Base-by-base conservation (phyloP, 2,329 filamentous ascomycete species). In the Talaromyces verruculosus region DNA sequence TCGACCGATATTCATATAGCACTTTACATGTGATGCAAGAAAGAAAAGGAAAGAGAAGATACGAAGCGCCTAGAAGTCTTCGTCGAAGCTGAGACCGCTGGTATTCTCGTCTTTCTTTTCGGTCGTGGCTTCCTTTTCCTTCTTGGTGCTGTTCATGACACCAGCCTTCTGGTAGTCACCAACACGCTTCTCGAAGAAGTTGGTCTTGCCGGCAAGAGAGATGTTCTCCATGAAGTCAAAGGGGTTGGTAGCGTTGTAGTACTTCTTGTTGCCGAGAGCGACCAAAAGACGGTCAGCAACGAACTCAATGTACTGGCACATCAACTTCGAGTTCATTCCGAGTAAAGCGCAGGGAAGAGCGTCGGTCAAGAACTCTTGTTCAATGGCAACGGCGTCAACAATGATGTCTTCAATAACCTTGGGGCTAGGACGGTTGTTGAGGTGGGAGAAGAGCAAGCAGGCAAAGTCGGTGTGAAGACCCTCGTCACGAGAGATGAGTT, bases 171-270 rank as follows among this genome's bases (percentile, higher is more conserved):
- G 95, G 88, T 99, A 99, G 77, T 99, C 95, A 79, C 90, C 95
- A 66, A 99, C 95, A 74, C 95, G 92, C 91, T 99, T 99, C 90
- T 99, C 95, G 80, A 99, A 99, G 88, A 99, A 99, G 89, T 99
- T 99, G 79, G 95, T 99, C 91, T 99, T 99, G 82, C 95, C 95
- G 62, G 93, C 92, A 11, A 99, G 87, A 25, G 95, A 98, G 81
- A 99, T 99, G 83, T 97, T 97, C 87, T 99, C 95, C 95, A 99
- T 99, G 82, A 99, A 99, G 86, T 99, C 95, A 79, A 99, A 99
- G 78, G 95, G 95, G 84, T 99, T 99, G 79, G 89, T 87, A 30
- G 90, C 85, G 77, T 95, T 91, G 88, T 96, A 99, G 74, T 91
- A 85, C 86, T 97, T 98, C 74, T 91, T 87, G 81, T 97, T 97